Evolutionary conservation across 257 asterid genomes (phyloP).

Genomic region (Primulina tabacum): DNA sequence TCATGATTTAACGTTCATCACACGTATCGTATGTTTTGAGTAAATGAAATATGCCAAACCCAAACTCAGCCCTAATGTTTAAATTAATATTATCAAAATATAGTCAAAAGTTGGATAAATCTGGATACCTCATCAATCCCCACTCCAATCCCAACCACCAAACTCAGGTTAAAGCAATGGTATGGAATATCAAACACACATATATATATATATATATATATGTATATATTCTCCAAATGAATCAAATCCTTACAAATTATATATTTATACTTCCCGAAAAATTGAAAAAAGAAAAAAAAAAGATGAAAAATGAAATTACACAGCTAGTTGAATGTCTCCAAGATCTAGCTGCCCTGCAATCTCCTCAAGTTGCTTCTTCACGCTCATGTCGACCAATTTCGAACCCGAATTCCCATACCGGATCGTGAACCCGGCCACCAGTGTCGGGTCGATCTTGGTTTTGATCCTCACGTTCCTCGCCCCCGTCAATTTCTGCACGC

Average conservation of each 20-base stretch:
- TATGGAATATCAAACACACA: neutral
- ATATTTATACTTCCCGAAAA: neutral
- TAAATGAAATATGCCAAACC: too few species aligned
- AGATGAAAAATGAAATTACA: constrained; percentile 21
- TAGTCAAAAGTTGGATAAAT: too few species aligned
- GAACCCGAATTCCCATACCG: constrained; percentile 70
- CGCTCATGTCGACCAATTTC: constrained; percentile 83
- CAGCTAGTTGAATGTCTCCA: constrained; percentile 69
- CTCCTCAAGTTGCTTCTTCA: constrained; percentile 84
- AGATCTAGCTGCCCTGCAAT: constrained; percentile 67
- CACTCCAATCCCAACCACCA: too few species aligned
- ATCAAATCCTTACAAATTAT: neutral
- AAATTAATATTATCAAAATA: too few species aligned
- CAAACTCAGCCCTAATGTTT: too few species aligned
- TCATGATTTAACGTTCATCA: too few species aligned
- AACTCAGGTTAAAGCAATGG: too few species aligned
- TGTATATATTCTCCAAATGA: neutral
- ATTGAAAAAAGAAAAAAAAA: too few species aligned
- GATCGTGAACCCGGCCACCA: constrained; percentile 86
- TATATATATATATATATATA: too few species aligned
- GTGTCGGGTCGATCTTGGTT: constrained; percentile 59
- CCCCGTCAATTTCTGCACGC: constrained; percentile 69
- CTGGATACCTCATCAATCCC: too few species aligned
- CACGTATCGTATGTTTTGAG: too few species aligned
- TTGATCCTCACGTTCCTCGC: constrained; percentile 70